A percentile compares a stretch with the other conserved stretches of the same genome.
Evolutionary conservation across 495 filamentous ascomycete genomes (phyloP).

Genomic region (Astrothelium macrocarpum): DNA sequence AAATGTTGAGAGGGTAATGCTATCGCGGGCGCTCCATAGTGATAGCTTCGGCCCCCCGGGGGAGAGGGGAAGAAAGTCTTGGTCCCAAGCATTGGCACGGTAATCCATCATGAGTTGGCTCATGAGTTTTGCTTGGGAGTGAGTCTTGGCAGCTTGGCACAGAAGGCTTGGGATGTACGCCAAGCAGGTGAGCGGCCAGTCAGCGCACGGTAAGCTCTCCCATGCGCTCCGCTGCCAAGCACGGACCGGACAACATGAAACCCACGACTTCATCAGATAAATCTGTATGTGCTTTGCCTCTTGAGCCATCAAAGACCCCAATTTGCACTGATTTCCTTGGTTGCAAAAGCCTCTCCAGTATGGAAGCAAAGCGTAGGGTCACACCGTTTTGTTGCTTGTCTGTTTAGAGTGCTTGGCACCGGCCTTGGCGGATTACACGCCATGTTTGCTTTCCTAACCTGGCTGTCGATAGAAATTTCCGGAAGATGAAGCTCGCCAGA

Average conservation of each 20-base stretch:
- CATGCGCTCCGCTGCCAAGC: not conserved
- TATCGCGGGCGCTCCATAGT: not conserved
- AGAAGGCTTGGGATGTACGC: not conserved
- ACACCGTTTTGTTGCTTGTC: too few relatives aligned
- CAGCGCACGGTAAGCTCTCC: not conserved
- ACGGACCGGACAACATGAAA: not conserved
- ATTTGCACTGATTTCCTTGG: too few relatives aligned
- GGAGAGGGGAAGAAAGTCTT: not conserved
- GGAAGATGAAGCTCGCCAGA: too few relatives aligned
- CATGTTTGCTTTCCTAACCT: not conserved
- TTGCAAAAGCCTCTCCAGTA: too few relatives aligned
- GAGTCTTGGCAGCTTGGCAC: conserved; percentile 3
- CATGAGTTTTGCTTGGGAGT: conserved; percentile 1
- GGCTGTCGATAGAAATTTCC: too few relatives aligned
- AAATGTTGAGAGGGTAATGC: not conserved
- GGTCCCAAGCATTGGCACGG: not conserved
- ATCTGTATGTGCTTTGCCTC: too few relatives aligned
- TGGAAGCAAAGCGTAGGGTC: too few relatives aligned
- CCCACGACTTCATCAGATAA: too few relatives aligned
- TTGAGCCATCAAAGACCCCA: too few relatives aligned
- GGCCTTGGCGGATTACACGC: not conserved
- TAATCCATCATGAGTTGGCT: conserved; percentile 4
- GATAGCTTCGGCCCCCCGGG: not conserved
- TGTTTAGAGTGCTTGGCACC: not conserved
- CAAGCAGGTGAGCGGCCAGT: not conserved